Evolutionary conservation across 768 basidiomycete genomes (phyloP).

Genomic region (Ramaria rubella): DNA sequence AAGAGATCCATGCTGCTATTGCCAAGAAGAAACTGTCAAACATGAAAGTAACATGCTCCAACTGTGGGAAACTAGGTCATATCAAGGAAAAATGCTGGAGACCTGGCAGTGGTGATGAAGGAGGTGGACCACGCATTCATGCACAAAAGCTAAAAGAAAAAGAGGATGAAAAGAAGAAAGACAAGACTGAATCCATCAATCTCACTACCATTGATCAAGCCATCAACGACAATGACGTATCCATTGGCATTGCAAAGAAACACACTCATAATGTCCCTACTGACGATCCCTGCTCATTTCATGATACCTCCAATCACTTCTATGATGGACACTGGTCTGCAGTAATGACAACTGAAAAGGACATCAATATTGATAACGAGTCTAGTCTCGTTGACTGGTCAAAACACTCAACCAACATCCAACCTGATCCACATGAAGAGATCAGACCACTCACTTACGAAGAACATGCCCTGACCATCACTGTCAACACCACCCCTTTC

Average conservation of each 20-base stretch:
- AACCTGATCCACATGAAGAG: too few species aligned
- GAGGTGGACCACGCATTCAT: background rate
- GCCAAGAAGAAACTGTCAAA: background rate
- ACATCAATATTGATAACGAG: background rate
- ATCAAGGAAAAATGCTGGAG: background rate
- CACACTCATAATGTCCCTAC: background rate
- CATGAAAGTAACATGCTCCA: background rate
- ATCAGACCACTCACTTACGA: too few species aligned
- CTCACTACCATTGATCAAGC: background rate
- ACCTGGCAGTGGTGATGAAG: background rate
- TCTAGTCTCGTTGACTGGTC: background rate
- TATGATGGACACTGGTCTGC: background rate
- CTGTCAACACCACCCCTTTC: conserved; percentile 11
- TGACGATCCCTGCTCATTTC: background rate
- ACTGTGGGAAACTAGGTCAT: background rate
- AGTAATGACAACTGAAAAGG: background rate
- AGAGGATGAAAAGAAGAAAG: conserved; percentile 1
- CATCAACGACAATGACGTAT: too few species aligned
- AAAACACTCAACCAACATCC: background rate
- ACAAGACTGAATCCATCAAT: background rate
- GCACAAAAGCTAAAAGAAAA: background rate
- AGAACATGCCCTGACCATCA: too few species aligned
- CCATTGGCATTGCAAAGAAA: background rate
- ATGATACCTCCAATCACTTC: background rate
- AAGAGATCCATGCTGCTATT: background rate